Percentiles rank a stretch among this genome's conserved stretches.
phyloP scores from a whole-genome alignment of 257 asterid species.

The Solanum chilense region DNA sequence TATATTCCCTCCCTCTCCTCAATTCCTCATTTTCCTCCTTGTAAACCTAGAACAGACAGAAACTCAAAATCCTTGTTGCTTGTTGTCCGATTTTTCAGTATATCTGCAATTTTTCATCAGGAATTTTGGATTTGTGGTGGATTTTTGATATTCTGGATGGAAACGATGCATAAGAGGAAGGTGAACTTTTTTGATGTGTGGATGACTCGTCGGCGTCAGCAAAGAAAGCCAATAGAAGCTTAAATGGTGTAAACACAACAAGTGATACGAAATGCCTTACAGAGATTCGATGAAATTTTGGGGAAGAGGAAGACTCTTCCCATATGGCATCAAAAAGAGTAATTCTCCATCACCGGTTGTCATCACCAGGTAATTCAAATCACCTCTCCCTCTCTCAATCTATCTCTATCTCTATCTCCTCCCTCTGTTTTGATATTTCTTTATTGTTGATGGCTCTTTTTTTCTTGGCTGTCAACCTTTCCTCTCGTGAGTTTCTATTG shows the following conservation, averaged over 20 bases:
- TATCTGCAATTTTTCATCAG: background rate
- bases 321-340: constrained; percentile 52
- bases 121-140: background rate
- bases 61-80: background rate
- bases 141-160: constrained; percentile 25
- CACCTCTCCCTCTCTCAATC: background rate
- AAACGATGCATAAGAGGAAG: constrained; percentile 82
- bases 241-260: constrained; percentile 17
- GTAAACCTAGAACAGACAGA: background rate
- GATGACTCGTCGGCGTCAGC: constrained; percentile 40
- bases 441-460: background rate
- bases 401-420: background rate
- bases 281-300: constrained; percentile 63
- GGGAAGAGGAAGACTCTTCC: constrained; percentile 83
- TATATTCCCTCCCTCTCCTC: background rate
- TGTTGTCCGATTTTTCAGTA: background rate
- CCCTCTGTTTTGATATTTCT: background rate
- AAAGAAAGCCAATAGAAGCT: constrained; percentile 27
- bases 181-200: constrained; percentile 92
- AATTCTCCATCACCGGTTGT: background rate
- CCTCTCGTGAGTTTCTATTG: background rate
- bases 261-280: constrained; percentile 64
- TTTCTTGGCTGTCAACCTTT: background rate
- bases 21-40: background rate
- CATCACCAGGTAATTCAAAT: background rate